These are phyloP conservation scores for Rhinocladiella similis DNA, from an alignment of 2,329 filamentous ascomycete species.

Conservation along the genomic window DNA sequence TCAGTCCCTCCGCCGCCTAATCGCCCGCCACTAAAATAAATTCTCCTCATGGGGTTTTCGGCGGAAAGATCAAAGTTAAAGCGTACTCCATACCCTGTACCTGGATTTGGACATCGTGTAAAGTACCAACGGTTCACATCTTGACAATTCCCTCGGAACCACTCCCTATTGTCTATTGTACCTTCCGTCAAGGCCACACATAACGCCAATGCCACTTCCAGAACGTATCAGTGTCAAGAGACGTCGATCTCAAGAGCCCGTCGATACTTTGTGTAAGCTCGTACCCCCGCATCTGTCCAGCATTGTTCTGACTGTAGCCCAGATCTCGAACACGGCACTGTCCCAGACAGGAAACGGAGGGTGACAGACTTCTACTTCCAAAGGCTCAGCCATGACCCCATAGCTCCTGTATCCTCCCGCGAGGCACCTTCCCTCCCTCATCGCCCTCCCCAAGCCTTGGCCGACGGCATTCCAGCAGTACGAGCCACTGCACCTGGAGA, in stretches of 20 bases:
- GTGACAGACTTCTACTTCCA: conserved; percentile 51
- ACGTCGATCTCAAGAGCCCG: not conserved
- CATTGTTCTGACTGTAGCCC: conserved; percentile 2
- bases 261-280: not conserved
- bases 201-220: not conserved
- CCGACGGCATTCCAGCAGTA: conserved; percentile 39
- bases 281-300: not conserved
- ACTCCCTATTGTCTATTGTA: no score
- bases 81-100: no score
- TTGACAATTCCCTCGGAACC: no score
- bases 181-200: not conserved
- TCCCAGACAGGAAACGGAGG: conserved; percentile 47
- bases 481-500: conserved; percentile 44
- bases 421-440: conserved; percentile 23
- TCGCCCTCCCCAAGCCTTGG: conserved; percentile 13
- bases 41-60: no score
- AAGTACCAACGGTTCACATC: no score
- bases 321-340: conserved; percentile 46
- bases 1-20: no score
- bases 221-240: not conserved
- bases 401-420: conserved; percentile 16
- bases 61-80: no score
- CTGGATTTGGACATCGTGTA: no score
- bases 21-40: no score
- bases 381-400: conserved; percentile 35